Base-by-base conservation (phyloP, 345 rosid species). In the Acer yangbiense region DNA sequence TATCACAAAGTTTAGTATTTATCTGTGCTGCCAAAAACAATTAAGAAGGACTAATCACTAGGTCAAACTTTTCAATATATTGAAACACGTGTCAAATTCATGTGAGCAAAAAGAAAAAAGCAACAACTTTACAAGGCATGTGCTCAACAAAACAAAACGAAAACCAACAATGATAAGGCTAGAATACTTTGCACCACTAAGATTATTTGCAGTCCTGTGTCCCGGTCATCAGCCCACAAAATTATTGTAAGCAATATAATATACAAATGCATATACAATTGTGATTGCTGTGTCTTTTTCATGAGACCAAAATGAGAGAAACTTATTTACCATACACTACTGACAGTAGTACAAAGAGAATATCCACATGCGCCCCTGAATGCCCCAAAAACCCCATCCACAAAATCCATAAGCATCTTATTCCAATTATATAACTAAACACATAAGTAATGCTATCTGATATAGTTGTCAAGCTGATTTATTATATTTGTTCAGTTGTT, bases 21-120 rank as follows among this genome's bases (percentile, higher is more conserved):
- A 86, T 86, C 98, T 97, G 94, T 81, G 87, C 98, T 91, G 97
- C 92, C 98, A 87, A 81, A 85, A 86, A 85, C 77, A 85, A 71
- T 77, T 71, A 83, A 79, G 67, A 82, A 23, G 74, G 84, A 79
- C 27, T 50, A 73, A 65, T 84, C 78, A 82, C 77, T 79, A 79
- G 70, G 67, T 23, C 63, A 79, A 55, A 68, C 50, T 68, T 75
- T 72, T 11, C 12, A 41, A 73, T 39, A 46, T 65, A 68, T 11
- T 9, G 39, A 68, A 74, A 50, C 25, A 29, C n/a, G 65, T 27
- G 67, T 27, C 16, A 32, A 70, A 69, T 14, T 39, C 55, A 86
- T 44, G 29, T 9, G 20, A 58, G 25, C 17, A 41, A 75, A 50
- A 68, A 76, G 48, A 69, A 62, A 78, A 74, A 60, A 2, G 17